phyloP scores from a whole-genome alignment of 1,284 basidiomycete genomes.

The Boletellus deceptivus region DNA sequence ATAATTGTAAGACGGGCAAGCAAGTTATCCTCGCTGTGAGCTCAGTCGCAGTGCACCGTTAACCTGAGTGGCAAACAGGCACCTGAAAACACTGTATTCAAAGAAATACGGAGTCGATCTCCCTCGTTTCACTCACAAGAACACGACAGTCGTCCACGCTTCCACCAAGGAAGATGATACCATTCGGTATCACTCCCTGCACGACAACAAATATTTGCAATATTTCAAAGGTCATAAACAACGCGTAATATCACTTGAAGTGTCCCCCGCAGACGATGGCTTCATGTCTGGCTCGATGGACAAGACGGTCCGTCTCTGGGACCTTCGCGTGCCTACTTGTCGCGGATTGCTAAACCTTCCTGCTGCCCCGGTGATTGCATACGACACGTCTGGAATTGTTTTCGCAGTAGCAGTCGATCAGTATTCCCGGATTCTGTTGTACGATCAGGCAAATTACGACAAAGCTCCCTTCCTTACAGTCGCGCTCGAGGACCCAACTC shows the following conservation, averaged over 20 bases:
- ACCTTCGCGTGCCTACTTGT: slow-evolving; percentile 78
- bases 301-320: slow-evolving; percentile 96
- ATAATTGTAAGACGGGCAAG: slow-evolving; percentile 89
- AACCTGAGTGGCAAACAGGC: slow-evolving; percentile 41
- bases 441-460: slow-evolving; percentile 88
- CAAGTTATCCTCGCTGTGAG: slow-evolving; percentile 50
- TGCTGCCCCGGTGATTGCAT: slow-evolving; percentile 81
- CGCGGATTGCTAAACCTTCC: slow-evolving; percentile 71
- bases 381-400: slow-evolving; percentile 86
- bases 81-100: slow-evolving; percentile 78
- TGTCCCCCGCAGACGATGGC: slow-evolving; percentile 91
- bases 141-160: slow-evolving; percentile 82
- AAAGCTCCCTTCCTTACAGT: slow-evolving; percentile 87
- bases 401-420: slow-evolving; percentile 92
- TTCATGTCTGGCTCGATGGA: slow-evolving; percentile 95
- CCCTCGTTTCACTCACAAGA: slow-evolving; percentile 92
- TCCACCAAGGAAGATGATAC: slow-evolving; percentile 96
- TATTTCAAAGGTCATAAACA: slow-evolving; percentile 96
- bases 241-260: slow-evolving; percentile 85
- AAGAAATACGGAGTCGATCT: slow-evolving; percentile 97
- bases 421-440: slow-evolving; percentile 82
- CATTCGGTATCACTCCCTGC: slow-evolving; percentile 90
- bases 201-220: slow-evolving; percentile 94
- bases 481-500: slow-evolving; percentile 76
- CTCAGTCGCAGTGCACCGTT: slow-evolving; percentile 26